phyloP scores from a whole-genome alignment of 2,329 filamentous ascomycete species.

The Diplocarpon mali region DNA sequence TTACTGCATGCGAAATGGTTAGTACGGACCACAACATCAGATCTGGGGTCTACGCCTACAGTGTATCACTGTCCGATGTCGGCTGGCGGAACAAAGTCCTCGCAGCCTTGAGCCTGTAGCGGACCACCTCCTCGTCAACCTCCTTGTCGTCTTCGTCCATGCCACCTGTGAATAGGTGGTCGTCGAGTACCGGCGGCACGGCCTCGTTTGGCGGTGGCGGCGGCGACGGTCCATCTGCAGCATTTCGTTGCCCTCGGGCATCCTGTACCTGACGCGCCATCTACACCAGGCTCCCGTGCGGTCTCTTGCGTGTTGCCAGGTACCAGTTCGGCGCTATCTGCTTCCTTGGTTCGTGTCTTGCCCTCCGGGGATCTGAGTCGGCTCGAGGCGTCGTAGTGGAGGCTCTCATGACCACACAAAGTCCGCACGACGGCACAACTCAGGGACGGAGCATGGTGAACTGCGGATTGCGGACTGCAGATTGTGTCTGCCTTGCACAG shows the following conservation, averaged over 20 bases:
- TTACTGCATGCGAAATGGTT: conserved; percentile 13
- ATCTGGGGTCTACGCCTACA: conserved; percentile 14
- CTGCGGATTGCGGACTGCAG: too few relatives aligned
- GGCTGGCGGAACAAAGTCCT: conserved; percentile 14
- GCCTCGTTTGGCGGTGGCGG: too few relatives aligned
- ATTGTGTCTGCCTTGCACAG: too few relatives aligned
- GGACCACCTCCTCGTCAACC: conserved; percentile 6
- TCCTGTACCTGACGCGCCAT: neutral
- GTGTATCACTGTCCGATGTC: conserved; percentile 15
- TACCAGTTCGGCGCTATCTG: neutral
- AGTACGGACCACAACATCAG: neutral
- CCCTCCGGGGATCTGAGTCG: too few relatives aligned
- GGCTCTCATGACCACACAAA: too few relatives aligned
- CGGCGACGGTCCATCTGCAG: neutral
- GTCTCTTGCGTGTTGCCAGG: too few relatives aligned
- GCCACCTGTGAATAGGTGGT: too few relatives aligned
- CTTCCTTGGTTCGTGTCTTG: too few relatives aligned
- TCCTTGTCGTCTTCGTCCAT: conserved; percentile 7
- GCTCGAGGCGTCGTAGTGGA: too few relatives aligned
- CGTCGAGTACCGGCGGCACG: too few relatives aligned
- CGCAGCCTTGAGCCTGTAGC: conserved; percentile 3
- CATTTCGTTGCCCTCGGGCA: neutral
- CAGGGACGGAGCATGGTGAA: too few relatives aligned
- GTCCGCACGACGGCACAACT: too few relatives aligned
- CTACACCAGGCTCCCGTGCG: neutral